Percentiles rank a stretch among this genome's conserved stretches.
These are phyloP conservation scores for Stagonosporopsis cucurbitacearum DNA, from an alignment of 2,329 filamentous ascomycete species.

Conservation along the genomic window DNA sequence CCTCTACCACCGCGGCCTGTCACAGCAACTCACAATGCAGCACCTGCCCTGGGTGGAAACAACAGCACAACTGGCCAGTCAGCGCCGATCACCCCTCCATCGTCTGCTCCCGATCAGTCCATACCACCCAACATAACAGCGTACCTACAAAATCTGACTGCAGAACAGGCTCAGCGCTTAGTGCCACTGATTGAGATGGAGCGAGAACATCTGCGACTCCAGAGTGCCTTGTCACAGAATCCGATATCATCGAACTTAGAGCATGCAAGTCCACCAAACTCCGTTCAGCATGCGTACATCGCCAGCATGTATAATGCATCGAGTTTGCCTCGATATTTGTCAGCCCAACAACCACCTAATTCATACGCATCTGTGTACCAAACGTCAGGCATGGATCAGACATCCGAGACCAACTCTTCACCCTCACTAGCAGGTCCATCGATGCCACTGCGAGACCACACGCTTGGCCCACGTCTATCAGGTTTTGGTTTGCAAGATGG, in stretches of 20 bases:
- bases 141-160: slow-evolving; percentile 20
- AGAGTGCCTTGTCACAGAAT: neutral
- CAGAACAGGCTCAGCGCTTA: slow-evolving; percentile 15
- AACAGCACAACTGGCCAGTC: neutral
- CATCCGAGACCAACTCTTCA: neutral
- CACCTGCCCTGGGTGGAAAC: no score
- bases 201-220: neutral
- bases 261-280: neutral
- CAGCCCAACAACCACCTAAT: neutral
- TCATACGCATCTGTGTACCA: neutral
- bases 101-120: neutral
- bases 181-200: slow-evolving; percentile 11
- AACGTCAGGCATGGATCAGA: neutral
- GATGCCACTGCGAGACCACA: neutral
- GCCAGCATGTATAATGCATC: neutral
- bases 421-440: neutral
- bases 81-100: no score
- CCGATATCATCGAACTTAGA: neutral
- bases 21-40: neutral
- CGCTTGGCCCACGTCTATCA: neutral
- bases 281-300: neutral
- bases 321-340: neutral
- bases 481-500: neutral
- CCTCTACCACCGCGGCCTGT: neutral
- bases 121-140: slow-evolving; percentile 8